Evolutionary conservation across 176 grass and related monocot species (phyloP).

Genomic region (Cymbopogon citratus): DNA sequence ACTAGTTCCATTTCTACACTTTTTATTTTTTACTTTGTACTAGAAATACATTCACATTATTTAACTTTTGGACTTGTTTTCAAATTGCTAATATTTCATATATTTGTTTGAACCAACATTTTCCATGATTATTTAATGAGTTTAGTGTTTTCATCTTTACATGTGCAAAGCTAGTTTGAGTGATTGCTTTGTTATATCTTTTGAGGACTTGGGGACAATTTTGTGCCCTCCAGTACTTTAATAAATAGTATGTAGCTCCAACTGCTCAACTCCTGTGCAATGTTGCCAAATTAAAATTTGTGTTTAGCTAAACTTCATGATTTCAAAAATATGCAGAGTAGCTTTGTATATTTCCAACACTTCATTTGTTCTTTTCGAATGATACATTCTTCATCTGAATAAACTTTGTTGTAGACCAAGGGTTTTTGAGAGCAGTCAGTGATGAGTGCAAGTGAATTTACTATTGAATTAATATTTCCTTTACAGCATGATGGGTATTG

Average conservation of each 20-base stretch:
- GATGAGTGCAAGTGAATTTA: too few species aligned
- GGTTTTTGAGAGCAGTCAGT: neutral
- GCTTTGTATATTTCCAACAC: too few species aligned
- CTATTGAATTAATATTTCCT: too few species aligned
- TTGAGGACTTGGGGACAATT: neutral
- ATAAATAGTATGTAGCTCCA: neutral
- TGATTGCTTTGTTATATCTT: neutral
- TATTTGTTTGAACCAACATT: neutral
- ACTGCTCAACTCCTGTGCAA: neutral
- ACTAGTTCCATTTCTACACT: neutral
- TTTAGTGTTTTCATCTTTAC: constrained; percentile 1
- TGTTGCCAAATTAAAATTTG: neutral
- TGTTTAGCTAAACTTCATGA: neutral
- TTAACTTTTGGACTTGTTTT: neutral
- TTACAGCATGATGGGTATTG: too few species aligned
- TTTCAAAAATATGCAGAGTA: neutral
- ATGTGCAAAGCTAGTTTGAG: neutral
- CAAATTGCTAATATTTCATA: neutral
- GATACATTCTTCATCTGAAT: neutral
- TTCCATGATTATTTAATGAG: neutral
- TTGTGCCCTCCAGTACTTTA: neutral
- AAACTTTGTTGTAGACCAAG: neutral
- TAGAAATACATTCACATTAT: neutral
- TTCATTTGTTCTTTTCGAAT: too few species aligned
- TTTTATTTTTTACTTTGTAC: neutral